Percentiles rank a stretch among this genome's conserved stretches.
These are phyloP conservation scores for Sporothrix dimorphospora DNA, from an alignment of 2,329 filamentous ascomycete species.

Conservation along the genomic window DNA sequence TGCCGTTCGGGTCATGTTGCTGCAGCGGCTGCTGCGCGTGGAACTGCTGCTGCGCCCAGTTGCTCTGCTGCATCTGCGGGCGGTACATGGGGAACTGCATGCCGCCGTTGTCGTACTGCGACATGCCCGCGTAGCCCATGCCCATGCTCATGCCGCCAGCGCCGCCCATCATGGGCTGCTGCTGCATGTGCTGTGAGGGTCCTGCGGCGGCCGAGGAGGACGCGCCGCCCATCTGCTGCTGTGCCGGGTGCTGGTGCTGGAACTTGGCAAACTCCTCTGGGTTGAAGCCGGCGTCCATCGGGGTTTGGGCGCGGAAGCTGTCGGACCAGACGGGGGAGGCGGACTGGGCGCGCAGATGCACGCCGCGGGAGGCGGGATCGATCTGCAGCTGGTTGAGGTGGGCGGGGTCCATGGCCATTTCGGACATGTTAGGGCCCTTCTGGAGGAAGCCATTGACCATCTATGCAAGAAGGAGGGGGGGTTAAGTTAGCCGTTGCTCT, in stretches of 20 bases:
- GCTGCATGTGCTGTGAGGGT: slow-evolving; percentile 50
- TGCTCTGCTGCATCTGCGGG: slow-evolving; percentile 48
- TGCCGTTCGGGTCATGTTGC: slow-evolving; percentile 45
- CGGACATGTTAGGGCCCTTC: slow-evolving; percentile 65
- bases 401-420: slow-evolving; percentile 55
- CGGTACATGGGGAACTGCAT: slow-evolving; percentile 53
- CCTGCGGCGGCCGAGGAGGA: slow-evolving; percentile 62
- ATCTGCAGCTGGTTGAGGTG: slow-evolving; percentile 49
- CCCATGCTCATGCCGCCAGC: slow-evolving; percentile 58
- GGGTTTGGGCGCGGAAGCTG: slow-evolving; percentile 60
- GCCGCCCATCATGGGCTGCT: slow-evolving; percentile 60
- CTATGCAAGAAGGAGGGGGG: slow-evolving; percentile 48
- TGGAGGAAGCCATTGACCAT: slow-evolving; percentile 95
- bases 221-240: slow-evolving; percentile 40
- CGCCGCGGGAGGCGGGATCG: slow-evolving; percentile 50
- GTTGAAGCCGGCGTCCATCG: slow-evolving; percentile 73
- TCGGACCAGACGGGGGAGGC: slow-evolving; percentile 59
- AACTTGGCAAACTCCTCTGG: slow-evolving; percentile 88
- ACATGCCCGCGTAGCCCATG: slow-evolving; percentile 24
- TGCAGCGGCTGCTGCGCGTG: slow-evolving; percentile 49
- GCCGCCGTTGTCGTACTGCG: slow-evolving; percentile 43
- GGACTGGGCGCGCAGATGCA: slow-evolving; percentile 57
- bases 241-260: slow-evolving; percentile 56
- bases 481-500: slow-evolving; percentile 19
- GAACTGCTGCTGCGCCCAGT: slow-evolving; percentile 43